Evolutionary conservation across 768 basidiomycete species (phyloP).

Genomic region (Tubosaeta sp.): DNA sequence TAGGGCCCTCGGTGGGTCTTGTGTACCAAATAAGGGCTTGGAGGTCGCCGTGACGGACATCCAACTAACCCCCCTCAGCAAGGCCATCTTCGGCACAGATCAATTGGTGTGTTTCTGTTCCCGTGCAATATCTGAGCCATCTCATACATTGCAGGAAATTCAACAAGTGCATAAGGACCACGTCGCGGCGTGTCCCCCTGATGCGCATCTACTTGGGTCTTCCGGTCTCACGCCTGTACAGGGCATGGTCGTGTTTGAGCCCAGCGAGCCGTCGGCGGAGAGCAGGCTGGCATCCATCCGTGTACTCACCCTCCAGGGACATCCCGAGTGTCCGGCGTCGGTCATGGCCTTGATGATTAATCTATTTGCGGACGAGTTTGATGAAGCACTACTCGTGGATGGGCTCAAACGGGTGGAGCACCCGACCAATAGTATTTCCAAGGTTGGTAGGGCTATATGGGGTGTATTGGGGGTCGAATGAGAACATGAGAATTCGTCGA

Average conservation of each 20-base stretch:
- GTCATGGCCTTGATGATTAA: slow-evolving; percentile 56
- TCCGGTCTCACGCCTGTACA: slow-evolving; percentile 59
- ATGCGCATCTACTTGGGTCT: slow-evolving; percentile 60
- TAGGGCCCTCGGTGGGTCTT: slow-evolving; percentile 68
- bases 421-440: slow-evolving; percentile 37
- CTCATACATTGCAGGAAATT: slow-evolving; percentile 46
- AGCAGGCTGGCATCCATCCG: slow-evolving; percentile 48
- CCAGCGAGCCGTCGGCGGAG: slow-evolving; percentile 9
- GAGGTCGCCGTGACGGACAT: slow-evolving; percentile 75
- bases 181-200: slow-evolving; percentile 55
- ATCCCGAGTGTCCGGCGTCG: slow-evolving; percentile 78
- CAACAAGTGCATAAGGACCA: slow-evolving; percentile 90
- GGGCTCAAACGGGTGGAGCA: slow-evolving; percentile 30
- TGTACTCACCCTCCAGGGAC: slow-evolving; percentile 82
- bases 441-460: slow-evolving; percentile 43
- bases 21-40: slow-evolving; percentile 70
- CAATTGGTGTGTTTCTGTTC: slow-evolving; percentile 31
- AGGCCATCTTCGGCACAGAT: slow-evolving; percentile 58
- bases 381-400: slow-evolving; percentile 38
- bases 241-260: slow-evolving; percentile 58
- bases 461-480: slow-evolving; percentile 37
- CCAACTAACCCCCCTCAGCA: slow-evolving; percentile 63
- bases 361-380: slow-evolving; percentile 48
- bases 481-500: slow-evolving; percentile 1
- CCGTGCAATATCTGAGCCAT: not conserved